These are phyloP conservation scores for Penicillium coprophilum DNA, from an alignment of 495 filamentous ascomycete genomes.

Conservation along the genomic window DNA sequence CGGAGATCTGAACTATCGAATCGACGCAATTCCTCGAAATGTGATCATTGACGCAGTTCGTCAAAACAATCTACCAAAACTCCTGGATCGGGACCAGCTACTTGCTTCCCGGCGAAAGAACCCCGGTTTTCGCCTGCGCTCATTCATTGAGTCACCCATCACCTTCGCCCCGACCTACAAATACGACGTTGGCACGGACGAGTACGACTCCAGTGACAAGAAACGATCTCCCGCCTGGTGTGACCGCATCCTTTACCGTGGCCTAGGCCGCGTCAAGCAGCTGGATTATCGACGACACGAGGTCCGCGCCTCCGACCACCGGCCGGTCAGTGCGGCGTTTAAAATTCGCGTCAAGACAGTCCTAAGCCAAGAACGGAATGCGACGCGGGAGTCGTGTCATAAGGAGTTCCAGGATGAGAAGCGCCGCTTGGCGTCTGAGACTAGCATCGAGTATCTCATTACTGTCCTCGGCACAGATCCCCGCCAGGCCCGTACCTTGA, in stretches of 20 bases:
- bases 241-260: constrained; percentile 85
- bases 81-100: constrained; percentile 93
- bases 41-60: constrained; percentile 82
- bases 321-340: constrained; percentile 86
- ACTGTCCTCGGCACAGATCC: constrained; percentile 51
- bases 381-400: constrained; percentile 68
- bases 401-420: constrained; percentile 69
- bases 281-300: constrained; percentile 86
- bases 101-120: constrained; percentile 83
- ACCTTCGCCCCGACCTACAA: constrained; percentile 96
- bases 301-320: constrained; percentile 84
- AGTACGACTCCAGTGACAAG: constrained; percentile 93
- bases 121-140: constrained; percentile 80
- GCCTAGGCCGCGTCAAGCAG: constrained; percentile 79
- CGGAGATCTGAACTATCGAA: constrained; percentile 96
- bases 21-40: constrained; percentile 93
- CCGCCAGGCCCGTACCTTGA: constrained; percentile 45
- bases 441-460: constrained; percentile 56
- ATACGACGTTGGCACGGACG: constrained; percentile 93
- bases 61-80: constrained; percentile 75
- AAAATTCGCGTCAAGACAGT: constrained; percentile 79
- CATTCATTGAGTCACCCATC: constrained; percentile 83
- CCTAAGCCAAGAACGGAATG: constrained; percentile 58
- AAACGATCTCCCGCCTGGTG: constrained; percentile 96
- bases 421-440: constrained; percentile 59